These are phyloP conservation scores for Ogataea siamensis DNA, from an alignment of 805 yeast genomes.

Conservation along the genomic window DNA sequence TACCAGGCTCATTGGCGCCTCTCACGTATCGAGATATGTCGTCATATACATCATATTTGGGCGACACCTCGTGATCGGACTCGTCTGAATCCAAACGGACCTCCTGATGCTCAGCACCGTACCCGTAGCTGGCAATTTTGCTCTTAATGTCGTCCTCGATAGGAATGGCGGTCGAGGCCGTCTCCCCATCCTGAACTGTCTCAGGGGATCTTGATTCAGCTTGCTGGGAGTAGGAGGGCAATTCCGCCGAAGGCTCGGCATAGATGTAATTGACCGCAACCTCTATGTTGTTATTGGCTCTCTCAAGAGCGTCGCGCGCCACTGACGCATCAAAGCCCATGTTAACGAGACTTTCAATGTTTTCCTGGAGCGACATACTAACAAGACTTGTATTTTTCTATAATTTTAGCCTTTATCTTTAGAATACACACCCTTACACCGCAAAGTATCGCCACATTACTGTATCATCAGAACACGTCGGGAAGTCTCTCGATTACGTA, in stretches of 20 bases:
- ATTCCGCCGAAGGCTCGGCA: slow-evolving; percentile 16
- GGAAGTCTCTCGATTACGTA: slow-evolving; percentile 94
- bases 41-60: slow-evolving; percentile 30
- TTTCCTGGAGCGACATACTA: slow-evolving; percentile 24
- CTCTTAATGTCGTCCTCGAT: slow-evolving; percentile 28
- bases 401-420: neutral
- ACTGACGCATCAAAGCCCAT: slow-evolving; percentile 30
- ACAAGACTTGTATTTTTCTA: neutral
- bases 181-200: slow-evolving; percentile 13
- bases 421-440: slow-evolving; percentile 11
- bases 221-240: slow-evolving; percentile 17
- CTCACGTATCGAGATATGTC: slow-evolving; percentile 32
- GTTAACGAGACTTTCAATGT: slow-evolving; percentile 22
- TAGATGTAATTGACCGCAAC: slow-evolving; percentile 39
- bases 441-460: neutral
- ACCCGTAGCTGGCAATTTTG: slow-evolving; percentile 24
- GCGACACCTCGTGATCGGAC: slow-evolving; percentile 2
- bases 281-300: slow-evolving; percentile 33
- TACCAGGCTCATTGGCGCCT: slow-evolving; percentile 27
- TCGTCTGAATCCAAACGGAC: slow-evolving; percentile 9
- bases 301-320: slow-evolving; percentile 37
- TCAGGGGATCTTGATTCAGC: slow-evolving; percentile 7
- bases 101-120: slow-evolving; percentile 9
- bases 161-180: slow-evolving; percentile 18
- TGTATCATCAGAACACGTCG: slow-evolving; percentile 75